Conservation (phyloP, 148 eudicot genomes). For the Rhododendron simsii region DNA sequence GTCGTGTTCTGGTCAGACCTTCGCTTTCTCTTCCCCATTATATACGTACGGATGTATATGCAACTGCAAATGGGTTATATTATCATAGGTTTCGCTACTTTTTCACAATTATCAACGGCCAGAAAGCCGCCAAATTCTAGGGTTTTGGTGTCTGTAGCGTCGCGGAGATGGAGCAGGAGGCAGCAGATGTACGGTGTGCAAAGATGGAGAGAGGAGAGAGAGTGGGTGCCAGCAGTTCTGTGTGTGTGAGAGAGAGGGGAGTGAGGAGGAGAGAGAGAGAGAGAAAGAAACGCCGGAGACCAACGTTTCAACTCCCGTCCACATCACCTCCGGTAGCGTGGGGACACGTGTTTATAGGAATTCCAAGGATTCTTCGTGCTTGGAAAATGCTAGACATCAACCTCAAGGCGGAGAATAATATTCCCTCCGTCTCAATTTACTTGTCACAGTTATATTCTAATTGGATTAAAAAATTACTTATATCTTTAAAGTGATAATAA, state of each 20-base stretch:
- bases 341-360: conserved; percentile 4
- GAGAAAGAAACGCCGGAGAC: conserved; percentile 4
- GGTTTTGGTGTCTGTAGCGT: conserved; percentile 14
- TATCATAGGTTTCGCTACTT: background rate
- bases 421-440: no score
- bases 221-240: background rate
- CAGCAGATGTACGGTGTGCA: conserved; percentile 18
- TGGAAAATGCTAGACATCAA: no score
- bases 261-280: background rate
- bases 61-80: background rate
- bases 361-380: background rate
- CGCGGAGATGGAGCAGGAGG: conserved; percentile 20
- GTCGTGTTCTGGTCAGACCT: conserved; percentile 26
- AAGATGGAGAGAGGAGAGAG: conserved; percentile 2
- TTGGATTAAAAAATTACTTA: no score
- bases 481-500: no score
- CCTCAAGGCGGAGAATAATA: no score
- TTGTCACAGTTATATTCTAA: no score
- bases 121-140: conserved; percentile 4
- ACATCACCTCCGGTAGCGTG: background rate
- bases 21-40: conserved; percentile 49
- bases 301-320: background rate
- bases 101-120: conserved; percentile 5
- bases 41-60: background rate
- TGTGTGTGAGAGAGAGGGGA: background rate